Evolutionary conservation across 225 moss, liverwort and hornwort genomes (phyloP).

Genomic region (Straminergon stramineum): DNA sequence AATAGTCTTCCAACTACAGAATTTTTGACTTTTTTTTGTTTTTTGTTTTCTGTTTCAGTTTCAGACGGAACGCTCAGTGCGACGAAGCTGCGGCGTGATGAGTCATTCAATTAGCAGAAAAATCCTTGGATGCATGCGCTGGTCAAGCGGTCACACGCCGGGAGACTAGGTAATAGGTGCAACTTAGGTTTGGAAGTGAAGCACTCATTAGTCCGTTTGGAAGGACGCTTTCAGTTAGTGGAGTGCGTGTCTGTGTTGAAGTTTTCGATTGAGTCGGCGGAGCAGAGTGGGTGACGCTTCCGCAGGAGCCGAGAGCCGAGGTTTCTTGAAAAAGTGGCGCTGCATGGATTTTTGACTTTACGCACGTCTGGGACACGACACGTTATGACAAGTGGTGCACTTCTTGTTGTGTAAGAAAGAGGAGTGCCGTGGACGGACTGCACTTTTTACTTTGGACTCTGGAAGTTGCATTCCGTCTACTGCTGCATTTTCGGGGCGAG

Average conservation of each 20-base stretch:
- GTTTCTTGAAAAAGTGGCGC: neutral
- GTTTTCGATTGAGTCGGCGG: neutral
- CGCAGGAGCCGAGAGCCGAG: neutral
- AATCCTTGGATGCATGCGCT: neutral
- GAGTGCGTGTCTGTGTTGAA: neutral
- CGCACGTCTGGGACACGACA: neutral
- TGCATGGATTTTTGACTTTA: neutral
- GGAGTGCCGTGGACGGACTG: neutral
- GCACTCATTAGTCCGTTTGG: neutral
- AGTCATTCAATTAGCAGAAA: neutral
- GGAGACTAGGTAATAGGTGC: neutral
- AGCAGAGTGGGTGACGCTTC: neutral
- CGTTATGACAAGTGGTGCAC: neutral
- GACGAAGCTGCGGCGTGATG: neutral
- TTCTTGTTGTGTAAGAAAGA: neutral
- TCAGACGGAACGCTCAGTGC: neutral
- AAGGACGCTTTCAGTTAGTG: neutral
- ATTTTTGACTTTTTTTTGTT: neutral
- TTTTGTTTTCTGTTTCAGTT: neutral
- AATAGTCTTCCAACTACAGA: neutral
- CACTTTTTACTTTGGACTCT: neutral
- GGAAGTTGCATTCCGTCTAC: neutral
- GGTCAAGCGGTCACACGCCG: neutral
- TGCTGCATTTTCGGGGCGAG: neutral
- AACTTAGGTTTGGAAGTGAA: too few relatives aligned